Conservation (phyloP, 2,329 filamentous ascomycete genomes). For the Anthostomella pinea region DNA sequence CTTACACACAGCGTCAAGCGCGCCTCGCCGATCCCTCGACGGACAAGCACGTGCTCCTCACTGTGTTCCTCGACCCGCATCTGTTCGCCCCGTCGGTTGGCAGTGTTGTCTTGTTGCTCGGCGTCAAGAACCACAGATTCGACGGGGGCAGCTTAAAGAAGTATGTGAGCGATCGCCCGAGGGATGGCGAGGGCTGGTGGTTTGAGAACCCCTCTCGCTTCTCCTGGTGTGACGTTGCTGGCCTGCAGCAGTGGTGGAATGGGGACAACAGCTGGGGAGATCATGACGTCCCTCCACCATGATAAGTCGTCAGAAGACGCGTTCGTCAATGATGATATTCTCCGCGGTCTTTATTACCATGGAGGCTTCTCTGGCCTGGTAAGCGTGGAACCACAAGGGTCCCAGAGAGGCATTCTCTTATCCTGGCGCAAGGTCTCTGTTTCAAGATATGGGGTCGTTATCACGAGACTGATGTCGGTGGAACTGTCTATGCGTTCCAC, state of each 20-base stretch:
- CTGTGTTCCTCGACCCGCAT: slow-evolving; percentile 53
- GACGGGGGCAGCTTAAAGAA: slow-evolving; percentile 46
- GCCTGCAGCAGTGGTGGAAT: slow-evolving; percentile 42
- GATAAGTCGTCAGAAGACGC: no score
- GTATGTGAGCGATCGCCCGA: slow-evolving; percentile 37
- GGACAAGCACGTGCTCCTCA: slow-evolving; percentile 49
- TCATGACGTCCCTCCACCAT: no score
- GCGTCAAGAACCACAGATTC: slow-evolving; percentile 57
- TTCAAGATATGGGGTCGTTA: no score
- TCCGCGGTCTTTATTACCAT: no score
- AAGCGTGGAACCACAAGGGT: no score
- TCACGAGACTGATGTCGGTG: no score
- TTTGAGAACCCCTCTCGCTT: slow-evolving; percentile 45
- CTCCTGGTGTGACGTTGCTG: slow-evolving; percentile 48
- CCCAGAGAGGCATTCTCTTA: no score
- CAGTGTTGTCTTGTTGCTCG: slow-evolving; percentile 48
- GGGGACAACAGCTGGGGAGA: no score
- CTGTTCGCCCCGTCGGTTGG: slow-evolving; percentile 46
- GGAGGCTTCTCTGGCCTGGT: no score
- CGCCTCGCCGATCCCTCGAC: slow-evolving; percentile 52
- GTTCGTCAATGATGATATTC: no score
- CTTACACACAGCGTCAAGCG: slow-evolving; percentile 50
- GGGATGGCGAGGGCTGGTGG: slow-evolving; percentile 43
- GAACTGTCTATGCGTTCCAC: no score
- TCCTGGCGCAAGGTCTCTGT: no score